phyloP scores from a whole-genome alignment of 805 yeast species.

The Sugiyamaella valdiviana region DNA sequence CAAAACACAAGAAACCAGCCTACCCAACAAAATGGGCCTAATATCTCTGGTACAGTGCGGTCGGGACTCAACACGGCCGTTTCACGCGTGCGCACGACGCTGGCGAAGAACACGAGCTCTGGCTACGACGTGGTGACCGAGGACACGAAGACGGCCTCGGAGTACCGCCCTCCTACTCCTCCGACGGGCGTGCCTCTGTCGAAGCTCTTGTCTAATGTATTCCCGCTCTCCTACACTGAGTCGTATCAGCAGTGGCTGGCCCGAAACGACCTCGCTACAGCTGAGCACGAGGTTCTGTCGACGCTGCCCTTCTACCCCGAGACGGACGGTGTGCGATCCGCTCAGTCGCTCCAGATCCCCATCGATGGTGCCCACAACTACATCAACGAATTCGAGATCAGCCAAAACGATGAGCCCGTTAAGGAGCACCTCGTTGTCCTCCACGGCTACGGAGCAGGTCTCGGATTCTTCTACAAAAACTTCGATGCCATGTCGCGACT shows the following conservation, averaged over 20 bases:
- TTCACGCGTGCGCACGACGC: not conserved
- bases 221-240: constrained; percentile 34
- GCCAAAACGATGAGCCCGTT: constrained; percentile 15
- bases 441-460: constrained; percentile 92
- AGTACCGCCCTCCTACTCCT: constrained; percentile 27
- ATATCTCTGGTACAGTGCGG: not conserved
- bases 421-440: constrained; percentile 53
- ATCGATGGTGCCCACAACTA: constrained; percentile 42
- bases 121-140: constrained; percentile 6
- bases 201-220: constrained; percentile 24
- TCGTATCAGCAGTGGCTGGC: constrained; percentile 42
- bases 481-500: constrained; percentile 41
- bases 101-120: constrained; percentile 5
- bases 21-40: not conserved
- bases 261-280: constrained; percentile 30
- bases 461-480: constrained; percentile 74
- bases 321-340: constrained; percentile 23
- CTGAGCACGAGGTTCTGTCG: constrained; percentile 50
- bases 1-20: no score
- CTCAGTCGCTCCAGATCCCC: constrained; percentile 45
- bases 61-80: not conserved
- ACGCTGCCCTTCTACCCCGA: constrained; percentile 44
- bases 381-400: constrained; percentile 71
- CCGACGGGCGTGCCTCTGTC: constrained; percentile 33
- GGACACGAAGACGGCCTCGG: not conserved